A percentile compares a stretch with the other conserved stretches of the same genome.
Conservation (phyloP, 2,329 filamentous ascomycete genomes). For the Colletotrichum sp. region DNA sequence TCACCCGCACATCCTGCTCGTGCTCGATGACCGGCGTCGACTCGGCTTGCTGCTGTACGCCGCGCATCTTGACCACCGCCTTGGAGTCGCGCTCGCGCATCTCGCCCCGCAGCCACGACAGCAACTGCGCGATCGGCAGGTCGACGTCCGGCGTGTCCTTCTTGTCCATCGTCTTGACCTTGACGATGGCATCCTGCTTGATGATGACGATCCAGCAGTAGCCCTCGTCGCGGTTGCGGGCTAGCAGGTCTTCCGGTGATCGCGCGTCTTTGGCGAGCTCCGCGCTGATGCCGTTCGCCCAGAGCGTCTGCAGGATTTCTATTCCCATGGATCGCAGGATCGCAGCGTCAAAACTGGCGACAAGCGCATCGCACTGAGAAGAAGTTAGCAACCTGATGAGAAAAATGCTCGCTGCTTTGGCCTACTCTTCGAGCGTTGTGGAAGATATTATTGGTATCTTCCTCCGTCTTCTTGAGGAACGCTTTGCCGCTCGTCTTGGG, state of each 20-base stretch:
- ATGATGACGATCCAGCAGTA: constrained; percentile 91
- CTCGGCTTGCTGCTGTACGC: constrained; percentile 36
- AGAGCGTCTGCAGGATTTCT: constrained; percentile 78
- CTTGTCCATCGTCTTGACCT: constrained; percentile 78
- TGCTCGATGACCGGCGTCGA: constrained; percentile 35
- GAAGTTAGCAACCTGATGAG: not conserved
- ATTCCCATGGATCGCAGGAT: constrained; percentile 79
- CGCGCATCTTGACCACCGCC: constrained; percentile 51
- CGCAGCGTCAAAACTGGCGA: constrained; percentile 84
- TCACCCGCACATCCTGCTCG: constrained; percentile 81
- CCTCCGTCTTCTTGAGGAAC: constrained; percentile 74
- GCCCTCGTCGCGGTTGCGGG: constrained; percentile 76
- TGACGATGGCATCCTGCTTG: constrained; percentile 78
- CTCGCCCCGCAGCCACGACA: constrained; percentile 82
- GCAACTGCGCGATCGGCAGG: constrained; percentile 72
- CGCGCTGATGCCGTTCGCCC: constrained; percentile 83
- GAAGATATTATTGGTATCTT: constrained; percentile 66
- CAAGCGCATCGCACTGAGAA: constrained; percentile 80
- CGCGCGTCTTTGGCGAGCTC: constrained; percentile 84
- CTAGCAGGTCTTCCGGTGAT: constrained; percentile 79
- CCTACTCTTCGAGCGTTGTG: constrained; percentile 26
- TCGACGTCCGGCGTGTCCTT: constrained; percentile 81
- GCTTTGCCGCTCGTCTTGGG: constrained; percentile 58
- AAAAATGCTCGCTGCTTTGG: fast-evolving
- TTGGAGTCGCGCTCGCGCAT: constrained; percentile 78